phyloP scores from a whole-genome alignment of 495 filamentous ascomycete genomes.

The Talaromyces thailandensis region DNA sequence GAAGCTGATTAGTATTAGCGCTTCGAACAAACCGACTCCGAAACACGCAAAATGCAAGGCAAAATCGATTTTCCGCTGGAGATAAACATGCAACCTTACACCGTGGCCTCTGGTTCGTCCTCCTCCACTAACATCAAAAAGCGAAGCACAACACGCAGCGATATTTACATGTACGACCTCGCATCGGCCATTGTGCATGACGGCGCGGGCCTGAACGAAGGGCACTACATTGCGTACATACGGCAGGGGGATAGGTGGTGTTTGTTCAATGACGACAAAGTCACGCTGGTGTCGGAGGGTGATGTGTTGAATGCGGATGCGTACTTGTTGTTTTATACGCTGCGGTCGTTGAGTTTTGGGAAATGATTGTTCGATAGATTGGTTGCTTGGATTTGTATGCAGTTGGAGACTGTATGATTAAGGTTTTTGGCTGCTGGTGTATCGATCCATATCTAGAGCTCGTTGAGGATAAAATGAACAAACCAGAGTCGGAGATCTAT shows the following conservation, averaged over 20 bases:
- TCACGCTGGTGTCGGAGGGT: conserved; percentile 65
- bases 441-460: no score
- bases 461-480: no score
- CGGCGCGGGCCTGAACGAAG: conserved; percentile 73
- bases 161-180: conserved; percentile 65
- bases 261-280: conserved; percentile 83
- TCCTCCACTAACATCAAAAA: conserved; percentile 12
- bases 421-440: background rate
- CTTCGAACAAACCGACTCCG: conserved; percentile 64
- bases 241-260: conserved; percentile 82
- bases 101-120: conserved; percentile 42
- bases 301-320: conserved; percentile 76
- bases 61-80: conserved; percentile 76
- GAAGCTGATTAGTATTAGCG: conserved; percentile 36
- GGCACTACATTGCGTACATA: conserved; percentile 85
- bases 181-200: conserved; percentile 75
- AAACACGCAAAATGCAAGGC: conserved; percentile 69
- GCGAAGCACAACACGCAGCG: conserved; percentile 22
- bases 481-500: no score
- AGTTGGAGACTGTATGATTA: background rate
- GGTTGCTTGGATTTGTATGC: background rate
- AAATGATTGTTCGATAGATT: background rate
- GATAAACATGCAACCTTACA: conserved; percentile 83
- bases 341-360: conserved; percentile 41
- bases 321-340: conserved; percentile 82